A percentile compares a stretch with the other conserved stretches of the same genome.
These are phyloP conservation scores for Mycena vitilis DNA, from an alignment of 768 basidiomycete species.

Conservation along the genomic window DNA sequence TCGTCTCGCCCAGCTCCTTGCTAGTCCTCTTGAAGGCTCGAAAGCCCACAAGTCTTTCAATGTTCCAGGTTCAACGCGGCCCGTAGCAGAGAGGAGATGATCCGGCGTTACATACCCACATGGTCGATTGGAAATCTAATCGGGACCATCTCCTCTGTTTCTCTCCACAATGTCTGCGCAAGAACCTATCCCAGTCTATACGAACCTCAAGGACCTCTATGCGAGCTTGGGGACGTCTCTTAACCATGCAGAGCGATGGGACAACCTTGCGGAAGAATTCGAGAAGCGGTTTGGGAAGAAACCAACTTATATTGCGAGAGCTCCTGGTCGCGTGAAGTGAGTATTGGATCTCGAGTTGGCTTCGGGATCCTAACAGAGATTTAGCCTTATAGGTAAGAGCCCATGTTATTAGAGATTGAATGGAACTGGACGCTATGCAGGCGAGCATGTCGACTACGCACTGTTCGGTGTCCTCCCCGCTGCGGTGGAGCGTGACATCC, in stretches of 20 bases:
- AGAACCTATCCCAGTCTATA: conserved; percentile 71
- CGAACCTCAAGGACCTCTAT: conserved; percentile 67
- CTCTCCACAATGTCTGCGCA: conserved; percentile 59
- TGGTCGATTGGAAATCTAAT: conserved; percentile 8
- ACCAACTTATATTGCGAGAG: conserved; percentile 78
- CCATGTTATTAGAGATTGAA: conserved; percentile 2
- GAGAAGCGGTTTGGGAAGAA: conserved; percentile 70
- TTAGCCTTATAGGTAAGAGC: conserved; percentile 59
- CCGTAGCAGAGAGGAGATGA: conserved; percentile 46
- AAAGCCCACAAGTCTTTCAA: too few species aligned
- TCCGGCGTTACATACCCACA: conserved; percentile 74
- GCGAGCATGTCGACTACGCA: conserved; percentile 88
- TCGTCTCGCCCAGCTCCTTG: too few species aligned
- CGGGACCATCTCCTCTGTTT: background rate
- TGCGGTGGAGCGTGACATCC: conserved; percentile 87
- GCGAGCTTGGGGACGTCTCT: conserved; percentile 63
- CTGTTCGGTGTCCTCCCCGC: conserved; percentile 87
- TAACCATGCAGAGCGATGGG: conserved; percentile 70
- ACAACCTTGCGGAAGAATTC: conserved; percentile 71
- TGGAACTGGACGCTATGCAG: conserved; percentile 48
- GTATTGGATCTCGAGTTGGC: conserved; percentile 33
- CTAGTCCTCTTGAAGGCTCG: too few species aligned
- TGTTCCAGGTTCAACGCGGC: too few species aligned
- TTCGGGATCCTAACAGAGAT: conserved; percentile 7
- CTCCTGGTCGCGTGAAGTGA: conserved; percentile 87